These are phyloP conservation scores for Crithidia bombi DNA, from an alignment of 208 protist species.

Conservation along the genomic window DNA sequence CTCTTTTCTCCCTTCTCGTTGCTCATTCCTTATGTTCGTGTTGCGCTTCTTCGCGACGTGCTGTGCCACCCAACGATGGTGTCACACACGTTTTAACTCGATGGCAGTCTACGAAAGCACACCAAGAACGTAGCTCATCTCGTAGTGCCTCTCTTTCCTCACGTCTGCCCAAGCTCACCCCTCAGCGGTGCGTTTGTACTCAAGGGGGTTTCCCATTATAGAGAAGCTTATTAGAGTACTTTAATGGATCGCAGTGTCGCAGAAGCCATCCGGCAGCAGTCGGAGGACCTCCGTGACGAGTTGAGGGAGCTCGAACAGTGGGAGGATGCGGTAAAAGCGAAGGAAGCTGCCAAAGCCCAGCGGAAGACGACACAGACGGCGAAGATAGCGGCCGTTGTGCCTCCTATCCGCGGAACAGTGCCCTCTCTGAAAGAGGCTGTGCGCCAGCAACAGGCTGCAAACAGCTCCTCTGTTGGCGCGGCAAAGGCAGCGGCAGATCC, in stretches of 20 bases:
- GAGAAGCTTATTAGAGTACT: too few relatives aligned
- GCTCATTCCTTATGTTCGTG: too few relatives aligned
- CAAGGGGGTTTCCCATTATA: too few relatives aligned
- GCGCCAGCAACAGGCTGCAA: slow-evolving; percentile 28
- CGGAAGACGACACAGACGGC: slow-evolving; percentile 36
- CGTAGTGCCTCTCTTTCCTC: too few relatives aligned
- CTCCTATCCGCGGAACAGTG: slow-evolving; percentile 87
- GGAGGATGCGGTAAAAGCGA: slow-evolving; percentile 65
- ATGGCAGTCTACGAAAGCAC: background rate
- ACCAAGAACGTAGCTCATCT: too few relatives aligned
- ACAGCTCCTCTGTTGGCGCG: background rate
- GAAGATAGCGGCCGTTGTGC: slow-evolving; percentile 25
- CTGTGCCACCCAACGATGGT: background rate
- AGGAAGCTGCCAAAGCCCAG: slow-evolving; percentile 44
- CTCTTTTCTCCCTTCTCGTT: too few relatives aligned
- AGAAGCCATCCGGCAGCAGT: slow-evolving; percentile 79
- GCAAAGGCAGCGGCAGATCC: slow-evolving; percentile 28
- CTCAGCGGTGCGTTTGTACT: background rate
- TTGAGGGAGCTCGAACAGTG: slow-evolving; percentile 83
- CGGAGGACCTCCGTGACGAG: slow-evolving; percentile 88
- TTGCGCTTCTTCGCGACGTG: too few relatives aligned
- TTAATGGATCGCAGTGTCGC: slow-evolving; percentile 49
- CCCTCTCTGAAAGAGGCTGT: slow-evolving; percentile 84
- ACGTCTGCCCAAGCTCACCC: background rate
- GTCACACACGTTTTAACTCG: background rate